Evolutionary conservation across 2,329 filamentous ascomycete genomes (phyloP), one percentile per base, ranked within the genome.

Genomic region (Cladorrhinum sp.): DNA sequence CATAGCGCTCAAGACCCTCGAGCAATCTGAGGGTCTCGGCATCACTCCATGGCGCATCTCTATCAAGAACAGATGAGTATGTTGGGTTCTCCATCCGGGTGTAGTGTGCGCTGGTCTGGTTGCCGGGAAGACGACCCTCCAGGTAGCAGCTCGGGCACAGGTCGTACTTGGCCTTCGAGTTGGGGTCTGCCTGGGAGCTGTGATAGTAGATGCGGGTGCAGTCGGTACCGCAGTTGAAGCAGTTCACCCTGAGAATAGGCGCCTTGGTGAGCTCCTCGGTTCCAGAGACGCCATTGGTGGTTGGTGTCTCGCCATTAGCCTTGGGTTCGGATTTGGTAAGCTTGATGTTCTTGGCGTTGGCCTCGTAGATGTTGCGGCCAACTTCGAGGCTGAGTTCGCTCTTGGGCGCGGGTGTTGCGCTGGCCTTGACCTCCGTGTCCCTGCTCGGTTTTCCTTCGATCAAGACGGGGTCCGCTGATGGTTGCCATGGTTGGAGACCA

Each of bases 401-500:
- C 77, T 96, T 96, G 60, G 83, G 79, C 5, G 82, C 82, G 3
- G 87, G 81, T 10, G 84, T 82, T 7, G 89, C 84, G 46, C 80
- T 84, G 1, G 89, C 89, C 71, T 87, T 88, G 61, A 75, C 78
- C n/a, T 96, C 92, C 0, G 93, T 96, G 54, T 89, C 84, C 56
- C 75, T 74, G 64, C 76, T 83, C 67, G 80, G 81, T 72, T 85
- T 86, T 58, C 85, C 86, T 65, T 86, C 79, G n/a, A 82, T 72
- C 3, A 87, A 79, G 46, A 86, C 76, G 6, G 91, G 86, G 68
- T 92, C 90, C 1, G 92, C 88, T 18, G 90, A 90, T 18, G 95
- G 95, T 73, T 99, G 95, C 85, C 94, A 96, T 23, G 94, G 90
- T 74, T 98, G 94, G 56, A 99, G 83, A 39, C 95, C 95, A 62